Evolutionary conservation across 169 alveolate species (phyloP).

Genomic region (Eimeria acervulina): DNA sequence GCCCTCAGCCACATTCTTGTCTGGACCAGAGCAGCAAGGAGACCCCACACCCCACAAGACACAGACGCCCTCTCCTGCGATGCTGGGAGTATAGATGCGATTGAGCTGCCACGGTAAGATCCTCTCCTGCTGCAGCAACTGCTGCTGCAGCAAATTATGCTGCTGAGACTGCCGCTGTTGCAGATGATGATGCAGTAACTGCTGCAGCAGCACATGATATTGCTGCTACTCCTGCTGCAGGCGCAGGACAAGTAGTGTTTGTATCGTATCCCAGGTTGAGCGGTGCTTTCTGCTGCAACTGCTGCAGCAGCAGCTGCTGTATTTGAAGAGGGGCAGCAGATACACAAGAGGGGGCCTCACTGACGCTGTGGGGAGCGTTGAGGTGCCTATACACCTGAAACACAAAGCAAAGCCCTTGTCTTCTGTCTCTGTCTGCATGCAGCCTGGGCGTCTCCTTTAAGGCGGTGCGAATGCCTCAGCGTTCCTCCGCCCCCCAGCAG

Average conservation of each 20-base stretch:
- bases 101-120: constrained; percentile 69
- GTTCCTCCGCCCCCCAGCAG: neutral
- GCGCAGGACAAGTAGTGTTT: too few species aligned
- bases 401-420: neutral
- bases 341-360: neutral
- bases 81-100: constrained; percentile 39
- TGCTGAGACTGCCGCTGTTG: neutral
- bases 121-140: neutral
- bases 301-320: too few species aligned
- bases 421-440: neutral
- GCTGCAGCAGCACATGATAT: neutral
- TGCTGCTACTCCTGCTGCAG: constrained; percentile 34
- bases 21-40: constrained; percentile 31
- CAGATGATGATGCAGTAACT: neutral
- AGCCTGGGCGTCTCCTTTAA: constrained; percentile 51
- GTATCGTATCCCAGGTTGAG: too few species aligned
- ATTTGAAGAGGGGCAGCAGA: too few species aligned
- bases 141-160: neutral
- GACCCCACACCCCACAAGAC: constrained; percentile 33
- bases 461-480: constrained; percentile 55
- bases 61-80: neutral
- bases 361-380: neutral
- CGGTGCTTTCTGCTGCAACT: neutral
- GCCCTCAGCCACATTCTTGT: constrained; percentile 73
- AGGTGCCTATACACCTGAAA: neutral